Conservation (phyloP, 495 filamentous ascomycete genomes). For the Tirmania nivea region DNA sequence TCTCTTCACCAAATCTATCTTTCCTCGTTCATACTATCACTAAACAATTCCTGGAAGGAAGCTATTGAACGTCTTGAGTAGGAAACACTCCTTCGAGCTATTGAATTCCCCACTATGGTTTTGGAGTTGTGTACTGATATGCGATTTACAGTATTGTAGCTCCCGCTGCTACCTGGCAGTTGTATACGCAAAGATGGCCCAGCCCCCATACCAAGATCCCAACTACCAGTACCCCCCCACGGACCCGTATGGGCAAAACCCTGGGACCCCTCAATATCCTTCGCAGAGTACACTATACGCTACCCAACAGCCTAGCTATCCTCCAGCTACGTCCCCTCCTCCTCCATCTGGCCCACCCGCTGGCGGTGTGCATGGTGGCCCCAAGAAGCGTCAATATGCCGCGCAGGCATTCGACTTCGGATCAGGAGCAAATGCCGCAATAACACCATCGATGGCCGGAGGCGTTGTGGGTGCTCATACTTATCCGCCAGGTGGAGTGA, state of each 20-base stretch:
- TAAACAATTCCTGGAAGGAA: no score
- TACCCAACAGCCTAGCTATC: slow-evolving; percentile 23
- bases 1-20: no score
- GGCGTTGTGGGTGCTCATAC: not conserved
- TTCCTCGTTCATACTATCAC: no score
- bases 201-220: slow-evolving; percentile 13
- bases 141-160: no score
- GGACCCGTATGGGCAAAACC: slow-evolving; percentile 31
- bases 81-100: no score
- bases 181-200: not conserved
- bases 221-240: slow-evolving; percentile 15
- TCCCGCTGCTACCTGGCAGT: no score
- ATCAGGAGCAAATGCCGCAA: slow-evolving; percentile 61
- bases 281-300: slow-evolving; percentile 21
- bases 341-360: slow-evolving; percentile 8
- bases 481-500: slow-evolving; percentile 8
- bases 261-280: slow-evolving; percentile 32
- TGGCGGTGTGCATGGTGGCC: not conserved
- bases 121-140: no score
- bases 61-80: no score
- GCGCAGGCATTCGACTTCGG: slow-evolving; percentile 87
- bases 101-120: no score
- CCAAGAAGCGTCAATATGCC: slow-evolving; percentile 80
- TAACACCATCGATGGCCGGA: slow-evolving; percentile 9
- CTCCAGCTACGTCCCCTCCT: slow-evolving; percentile 22